phyloP scores from a whole-genome alignment of 495 filamentous ascomycete genomes.

The Tuber magnatum region DNA sequence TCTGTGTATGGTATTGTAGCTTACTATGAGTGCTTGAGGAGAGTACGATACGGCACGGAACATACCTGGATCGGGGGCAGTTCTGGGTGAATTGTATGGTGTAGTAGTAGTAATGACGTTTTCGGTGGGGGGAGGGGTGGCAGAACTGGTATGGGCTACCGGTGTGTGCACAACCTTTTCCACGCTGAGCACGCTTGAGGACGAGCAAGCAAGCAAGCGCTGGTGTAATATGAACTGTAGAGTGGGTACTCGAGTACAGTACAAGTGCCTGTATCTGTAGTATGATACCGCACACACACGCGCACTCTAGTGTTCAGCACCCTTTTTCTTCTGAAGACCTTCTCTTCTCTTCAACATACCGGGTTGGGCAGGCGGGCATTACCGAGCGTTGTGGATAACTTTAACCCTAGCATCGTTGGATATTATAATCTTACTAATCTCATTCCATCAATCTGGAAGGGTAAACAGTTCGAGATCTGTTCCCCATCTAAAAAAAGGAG shows the following conservation, averaged over 20 bases:
- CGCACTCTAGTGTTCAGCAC: neutral
- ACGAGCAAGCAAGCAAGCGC: neutral
- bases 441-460: neutral
- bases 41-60: neutral
- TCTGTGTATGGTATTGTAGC: too few relatives aligned
- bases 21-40: neutral
- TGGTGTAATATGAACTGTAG: neutral
- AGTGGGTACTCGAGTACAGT: too few relatives aligned
- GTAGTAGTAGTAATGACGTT: neutral
- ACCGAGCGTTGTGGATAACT: neutral
- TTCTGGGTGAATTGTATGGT: neutral
- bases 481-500: constrained; percentile 2
- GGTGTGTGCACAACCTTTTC: neutral
- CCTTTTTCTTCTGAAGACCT: neutral
- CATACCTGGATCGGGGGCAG: neutral
- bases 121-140: neutral
- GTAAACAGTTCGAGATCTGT: neutral
- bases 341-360: neutral
- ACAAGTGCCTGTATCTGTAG: too few relatives aligned
- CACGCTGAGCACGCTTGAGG: neutral
- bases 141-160: neutral
- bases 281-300: neutral
- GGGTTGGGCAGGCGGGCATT: neutral
- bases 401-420: neutral
- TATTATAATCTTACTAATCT: neutral